Percentiles rank a stretch among this genome's conserved stretches.
Evolutionary conservation across 2,329 filamentous ascomycete genomes (phyloP).

Genomic region (Colletotrichum sp.): DNA sequence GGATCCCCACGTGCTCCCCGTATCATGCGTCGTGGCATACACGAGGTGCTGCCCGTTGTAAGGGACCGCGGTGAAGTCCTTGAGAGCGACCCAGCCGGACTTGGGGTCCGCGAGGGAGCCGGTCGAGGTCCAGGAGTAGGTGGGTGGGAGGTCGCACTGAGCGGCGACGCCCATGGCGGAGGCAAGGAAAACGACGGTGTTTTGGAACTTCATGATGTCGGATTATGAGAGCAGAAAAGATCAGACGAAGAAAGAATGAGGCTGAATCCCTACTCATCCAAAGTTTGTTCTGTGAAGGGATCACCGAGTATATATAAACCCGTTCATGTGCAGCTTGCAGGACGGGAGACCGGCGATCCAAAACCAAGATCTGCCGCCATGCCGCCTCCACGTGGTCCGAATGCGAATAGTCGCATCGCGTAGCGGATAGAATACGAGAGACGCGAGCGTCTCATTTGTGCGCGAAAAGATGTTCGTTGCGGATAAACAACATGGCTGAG

Average conservation of each 20-base stretch:
- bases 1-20: conserved; percentile 54
- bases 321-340: neutral
- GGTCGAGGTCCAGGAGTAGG: conserved; percentile 60
- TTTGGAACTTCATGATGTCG: neutral
- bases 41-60: conserved; percentile 66
- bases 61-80: conserved; percentile 63
- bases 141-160: conserved; percentile 57
- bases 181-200: conserved; percentile 18
- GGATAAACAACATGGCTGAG: neutral
- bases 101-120: conserved; percentile 55
- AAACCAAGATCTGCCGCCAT: neutral
- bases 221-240: neutral
- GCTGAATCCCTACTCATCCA: neutral
- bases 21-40: conserved; percentile 57
- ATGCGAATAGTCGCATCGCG: neutral
- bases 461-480: neutral
- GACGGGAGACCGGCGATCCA: neutral
- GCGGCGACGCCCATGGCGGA: conserved; percentile 22
- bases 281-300: neutral
- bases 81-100: conserved; percentile 60
- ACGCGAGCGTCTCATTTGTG: neutral
- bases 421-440: neutral
- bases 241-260: neutral
- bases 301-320: neutral
- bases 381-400: neutral